These are phyloP conservation scores for Agroathelia rolfsii DNA, from an alignment of 1,284 basidiomycete genomes.

Conservation along the genomic window DNA sequence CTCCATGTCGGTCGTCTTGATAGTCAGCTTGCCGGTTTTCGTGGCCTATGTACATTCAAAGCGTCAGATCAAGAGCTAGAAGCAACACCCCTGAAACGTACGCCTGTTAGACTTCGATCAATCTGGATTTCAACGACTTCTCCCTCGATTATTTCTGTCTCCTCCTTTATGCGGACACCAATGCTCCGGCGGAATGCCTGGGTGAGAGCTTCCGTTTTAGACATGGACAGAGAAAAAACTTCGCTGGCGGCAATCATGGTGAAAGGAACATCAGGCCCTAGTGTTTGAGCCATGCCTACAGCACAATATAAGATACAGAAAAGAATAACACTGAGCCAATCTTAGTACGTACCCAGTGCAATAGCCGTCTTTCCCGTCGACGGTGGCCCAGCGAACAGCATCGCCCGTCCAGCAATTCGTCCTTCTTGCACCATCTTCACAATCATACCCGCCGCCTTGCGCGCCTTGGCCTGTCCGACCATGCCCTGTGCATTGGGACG, in stretches of 20 bases:
- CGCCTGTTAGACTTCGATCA: constrained; percentile 92
- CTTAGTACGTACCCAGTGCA: constrained; percentile 64
- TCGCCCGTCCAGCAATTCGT: constrained; percentile 88
- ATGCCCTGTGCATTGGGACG: constrained; percentile 86
- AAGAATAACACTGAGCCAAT: constrained; percentile 1
- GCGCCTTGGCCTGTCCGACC: constrained; percentile 91
- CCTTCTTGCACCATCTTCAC: constrained; percentile 97
- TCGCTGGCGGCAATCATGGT: constrained; percentile 96
- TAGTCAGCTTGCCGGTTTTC: constrained; percentile 94
- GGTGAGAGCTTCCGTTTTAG: constrained; percentile 95
- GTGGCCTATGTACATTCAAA: constrained; percentile 56
- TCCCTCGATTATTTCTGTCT: constrained; percentile 95
- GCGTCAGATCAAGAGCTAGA: constrained; percentile 8
- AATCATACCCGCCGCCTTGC: constrained; percentile 95
- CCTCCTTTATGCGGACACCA: constrained; percentile 95
- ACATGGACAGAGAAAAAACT: constrained; percentile 96
- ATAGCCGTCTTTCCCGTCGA: constrained; percentile 97
- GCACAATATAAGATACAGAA: constrained; percentile 3
- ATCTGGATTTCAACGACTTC: constrained; percentile 99
- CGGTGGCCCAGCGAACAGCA: constrained; percentile 93
- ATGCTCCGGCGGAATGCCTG: constrained; percentile 94
- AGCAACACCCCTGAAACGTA: constrained; percentile 31
- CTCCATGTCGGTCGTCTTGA: constrained; percentile 99
- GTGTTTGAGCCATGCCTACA: constrained; percentile 89
- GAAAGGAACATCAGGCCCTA: constrained; percentile 92